phyloP scores from a whole-genome alignment of 345 rosid species.

The Eucalyptus grandis region DNA sequence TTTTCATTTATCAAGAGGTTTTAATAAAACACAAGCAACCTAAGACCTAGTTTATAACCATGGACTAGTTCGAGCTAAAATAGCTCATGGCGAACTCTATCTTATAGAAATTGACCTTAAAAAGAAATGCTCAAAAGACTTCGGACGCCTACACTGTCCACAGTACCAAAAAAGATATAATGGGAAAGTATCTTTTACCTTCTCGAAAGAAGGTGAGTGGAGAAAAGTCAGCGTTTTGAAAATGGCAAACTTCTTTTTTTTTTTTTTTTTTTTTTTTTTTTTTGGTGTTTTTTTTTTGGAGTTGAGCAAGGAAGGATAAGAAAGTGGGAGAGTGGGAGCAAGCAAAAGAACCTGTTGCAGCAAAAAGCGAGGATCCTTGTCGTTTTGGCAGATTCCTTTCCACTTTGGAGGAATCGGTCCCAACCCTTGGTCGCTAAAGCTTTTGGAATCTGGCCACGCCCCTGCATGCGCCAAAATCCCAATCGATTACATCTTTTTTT shows the following conservation, averaged over 20 bases:
- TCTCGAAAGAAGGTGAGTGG: background rate
- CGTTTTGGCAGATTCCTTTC: slow-evolving; percentile 73
- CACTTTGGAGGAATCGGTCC: slow-evolving; percentile 87
- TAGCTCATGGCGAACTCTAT: background rate
- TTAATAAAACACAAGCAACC: too few species aligned
- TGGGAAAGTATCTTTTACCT: background rate
- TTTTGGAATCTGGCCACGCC: slow-evolving; percentile 90
- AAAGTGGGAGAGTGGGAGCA: background rate
- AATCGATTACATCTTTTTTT: background rate
- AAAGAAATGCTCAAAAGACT: background rate
- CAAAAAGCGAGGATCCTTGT: slow-evolving; percentile 30
- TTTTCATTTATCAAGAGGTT: too few species aligned
- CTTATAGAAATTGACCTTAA: background rate
- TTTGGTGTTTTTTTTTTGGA: background rate
- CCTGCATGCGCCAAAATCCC: slow-evolving; percentile 18
- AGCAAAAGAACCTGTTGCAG: slow-evolving; percentile 59
- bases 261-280: too few species aligned
- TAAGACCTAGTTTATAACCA: background rate
- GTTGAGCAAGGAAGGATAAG: background rate
- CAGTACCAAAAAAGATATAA: background rate
- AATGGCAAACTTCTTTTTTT: background rate
- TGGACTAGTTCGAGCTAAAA: background rate
- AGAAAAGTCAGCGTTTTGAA: background rate
- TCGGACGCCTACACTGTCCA: background rate
- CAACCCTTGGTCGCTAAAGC: slow-evolving; percentile 68